A percentile compares a stretch with the other conserved stretches of the same genome.
Evolutionary conservation across 1,139 yeast species (phyloP).

Genomic region (Kodamaea suecica): DNA sequence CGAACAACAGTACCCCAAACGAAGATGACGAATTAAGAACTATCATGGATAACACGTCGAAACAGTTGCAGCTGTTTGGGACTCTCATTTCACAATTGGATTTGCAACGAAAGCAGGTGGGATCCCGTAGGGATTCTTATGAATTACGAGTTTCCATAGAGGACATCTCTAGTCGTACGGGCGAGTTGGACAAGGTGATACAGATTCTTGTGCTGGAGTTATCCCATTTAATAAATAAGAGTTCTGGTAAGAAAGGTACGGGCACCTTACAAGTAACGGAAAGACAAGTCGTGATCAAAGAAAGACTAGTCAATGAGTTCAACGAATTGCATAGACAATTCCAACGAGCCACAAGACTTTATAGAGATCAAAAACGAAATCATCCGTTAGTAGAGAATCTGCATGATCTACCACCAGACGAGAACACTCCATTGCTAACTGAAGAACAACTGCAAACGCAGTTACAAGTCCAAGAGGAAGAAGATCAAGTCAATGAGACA

Average conservation of each 20-base stretch:
- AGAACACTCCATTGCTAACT: slow-evolving; percentile 27
- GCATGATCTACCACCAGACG: slow-evolving; percentile 11
- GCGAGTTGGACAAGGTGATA: slow-evolving; percentile 34
- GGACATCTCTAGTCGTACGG: slow-evolving; percentile 24
- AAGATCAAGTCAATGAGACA: slow-evolving; percentile 47
- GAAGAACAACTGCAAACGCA: slow-evolving; percentile 20
- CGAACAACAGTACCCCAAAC: slow-evolving; percentile 6
- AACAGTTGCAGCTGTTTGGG: slow-evolving; percentile 49
- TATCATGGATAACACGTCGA: slow-evolving; percentile 35
- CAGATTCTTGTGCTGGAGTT: slow-evolving; percentile 30
- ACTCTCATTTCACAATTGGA: slow-evolving; percentile 48
- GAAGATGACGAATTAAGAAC: slow-evolving; percentile 28
- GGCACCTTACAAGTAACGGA: slow-evolving; percentile 23
- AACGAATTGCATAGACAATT: slow-evolving; percentile 38
- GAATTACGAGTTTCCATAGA: slow-evolving; percentile 42
- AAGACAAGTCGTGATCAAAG: slow-evolving; percentile 40
- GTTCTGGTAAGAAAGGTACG: slow-evolving; percentile 12
- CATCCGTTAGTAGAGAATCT: slow-evolving; percentile 18
- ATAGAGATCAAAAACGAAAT: slow-evolving; percentile 32
- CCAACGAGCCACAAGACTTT: slow-evolving; percentile 25
- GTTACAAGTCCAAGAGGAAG: slow-evolving; percentile 35
- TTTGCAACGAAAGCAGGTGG: slow-evolving; percentile 47
- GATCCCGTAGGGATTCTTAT: slow-evolving; percentile 51
- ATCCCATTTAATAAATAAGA: slow-evolving; percentile 33
- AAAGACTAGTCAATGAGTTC: slow-evolving; percentile 36